A percentile compares a stretch with the other conserved stretches of the same genome.
Conservation (phyloP, 2,329 filamentous ascomycete species). For the Penicillium sp. region DNA sequence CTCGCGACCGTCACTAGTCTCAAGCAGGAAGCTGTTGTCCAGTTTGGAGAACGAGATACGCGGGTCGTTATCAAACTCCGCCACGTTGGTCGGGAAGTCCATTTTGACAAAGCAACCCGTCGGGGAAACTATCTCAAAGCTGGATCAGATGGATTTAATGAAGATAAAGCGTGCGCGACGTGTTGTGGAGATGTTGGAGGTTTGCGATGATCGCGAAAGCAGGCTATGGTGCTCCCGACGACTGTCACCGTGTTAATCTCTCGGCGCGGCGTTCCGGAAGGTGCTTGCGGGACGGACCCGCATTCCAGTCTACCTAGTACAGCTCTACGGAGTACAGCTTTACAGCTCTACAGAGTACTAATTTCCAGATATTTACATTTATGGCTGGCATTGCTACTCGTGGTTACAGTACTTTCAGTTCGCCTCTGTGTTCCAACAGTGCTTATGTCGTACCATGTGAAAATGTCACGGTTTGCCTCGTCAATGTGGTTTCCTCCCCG, state of each 20-base stretch:
- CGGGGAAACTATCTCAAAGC: neutral
- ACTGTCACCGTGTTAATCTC: neutral
- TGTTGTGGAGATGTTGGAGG: neutral
- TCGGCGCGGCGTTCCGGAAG: neutral
- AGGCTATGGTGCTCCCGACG: neutral
- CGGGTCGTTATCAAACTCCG: conserved; percentile 71
- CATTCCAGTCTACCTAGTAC: neutral
- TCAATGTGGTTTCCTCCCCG: no score
- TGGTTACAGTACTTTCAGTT: neutral
- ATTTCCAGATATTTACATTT: no score
- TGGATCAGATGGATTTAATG: neutral
- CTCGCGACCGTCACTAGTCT: conserved; percentile 79
- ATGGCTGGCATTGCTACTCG: neutral
- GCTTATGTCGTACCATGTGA: no score
- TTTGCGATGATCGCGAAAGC: neutral
- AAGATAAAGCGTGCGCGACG: no score
- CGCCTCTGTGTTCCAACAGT: neutral
- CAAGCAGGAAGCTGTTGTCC: conserved; percentile 77
- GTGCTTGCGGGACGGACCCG: neutral
- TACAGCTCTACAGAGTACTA: no score
- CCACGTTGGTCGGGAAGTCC: conserved; percentile 54
- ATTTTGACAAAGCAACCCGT: conserved; percentile 11
- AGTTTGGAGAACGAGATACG: conserved; percentile 85
- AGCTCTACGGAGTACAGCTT: neutral
- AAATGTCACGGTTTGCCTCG: neutral